phyloP scores from a whole-genome alignment of 768 basidiomycete genomes.

The Hemileccinum impolitum region DNA sequence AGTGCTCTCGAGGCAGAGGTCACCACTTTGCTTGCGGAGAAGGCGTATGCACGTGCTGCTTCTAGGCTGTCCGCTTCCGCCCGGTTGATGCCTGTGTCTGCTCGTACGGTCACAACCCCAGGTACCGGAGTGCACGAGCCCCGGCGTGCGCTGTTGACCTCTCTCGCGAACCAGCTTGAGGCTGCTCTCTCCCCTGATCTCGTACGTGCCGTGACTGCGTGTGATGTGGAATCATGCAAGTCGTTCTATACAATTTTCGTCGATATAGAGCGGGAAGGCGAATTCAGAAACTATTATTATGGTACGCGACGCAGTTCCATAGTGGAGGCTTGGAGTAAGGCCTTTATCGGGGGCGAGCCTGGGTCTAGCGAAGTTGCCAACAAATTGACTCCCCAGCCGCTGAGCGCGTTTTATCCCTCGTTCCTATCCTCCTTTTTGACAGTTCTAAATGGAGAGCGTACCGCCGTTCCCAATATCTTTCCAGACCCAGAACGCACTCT shows the following conservation, averaged over 20 bases:
- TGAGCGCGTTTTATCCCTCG: constrained; percentile 65
- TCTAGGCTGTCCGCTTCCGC: constrained; percentile 86
- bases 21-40: constrained; percentile 74
- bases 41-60: constrained; percentile 86
- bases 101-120: constrained; percentile 71
- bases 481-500: constrained; percentile 77
- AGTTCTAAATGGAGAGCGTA: constrained; percentile 67
- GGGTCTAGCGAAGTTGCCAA: constrained; percentile 31
- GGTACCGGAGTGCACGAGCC: constrained; percentile 56
- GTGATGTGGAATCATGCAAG: constrained; percentile 71
- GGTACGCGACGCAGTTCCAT: constrained; percentile 69
- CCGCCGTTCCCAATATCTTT: constrained; percentile 79
- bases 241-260: constrained; percentile 84
- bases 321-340: constrained; percentile 66
- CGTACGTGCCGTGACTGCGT: constrained; percentile 78
- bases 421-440: constrained; percentile 72
- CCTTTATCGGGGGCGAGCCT: constrained; percentile 37
- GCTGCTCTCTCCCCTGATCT: constrained; percentile 88
- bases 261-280: constrained; percentile 86
- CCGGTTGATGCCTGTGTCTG: constrained; percentile 87
- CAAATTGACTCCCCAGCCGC: constrained; percentile 43
- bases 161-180: constrained; percentile 94
- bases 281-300: constrained; percentile 94
- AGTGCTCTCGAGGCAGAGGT: constrained; percentile 92
- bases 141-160: constrained; percentile 81